phyloP scores from a whole-genome alignment of 1,139 yeast genomes.

The Kurtzmaniella quercitrusa region DNA sequence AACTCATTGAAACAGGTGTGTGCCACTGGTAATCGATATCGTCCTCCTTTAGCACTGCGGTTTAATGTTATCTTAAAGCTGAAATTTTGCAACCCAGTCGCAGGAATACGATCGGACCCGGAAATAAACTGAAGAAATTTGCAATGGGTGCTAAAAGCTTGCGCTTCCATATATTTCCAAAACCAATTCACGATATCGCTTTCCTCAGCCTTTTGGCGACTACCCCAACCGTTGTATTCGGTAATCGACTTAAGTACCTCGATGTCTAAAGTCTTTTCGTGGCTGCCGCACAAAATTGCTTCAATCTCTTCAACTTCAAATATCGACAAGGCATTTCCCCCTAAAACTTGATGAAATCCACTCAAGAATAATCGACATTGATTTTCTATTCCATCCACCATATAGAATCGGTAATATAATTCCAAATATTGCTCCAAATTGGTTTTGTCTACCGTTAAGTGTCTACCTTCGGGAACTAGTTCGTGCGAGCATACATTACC shows the following conservation, averaged over 20 bases:
- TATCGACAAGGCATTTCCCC: conserved; percentile 73
- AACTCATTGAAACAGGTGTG: conserved; percentile 94
- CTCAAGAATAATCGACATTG: conserved; percentile 56
- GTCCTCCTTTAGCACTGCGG: conserved; percentile 27
- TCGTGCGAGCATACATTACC: conserved; percentile 41
- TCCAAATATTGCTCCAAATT: conserved; percentile 63
- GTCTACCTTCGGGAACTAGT: conserved; percentile 55
- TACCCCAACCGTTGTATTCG: conserved; percentile 61
- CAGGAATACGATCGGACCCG: conserved; percentile 89
- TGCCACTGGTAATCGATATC: conserved; percentile 67
- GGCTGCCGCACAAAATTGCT: conserved; percentile 73
- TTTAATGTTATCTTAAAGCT: conserved; percentile 59
- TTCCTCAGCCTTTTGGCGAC: conserved; percentile 28
- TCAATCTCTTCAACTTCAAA: conserved; percentile 82
- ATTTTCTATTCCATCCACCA: conserved; percentile 49
- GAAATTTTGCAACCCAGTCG: conserved; percentile 79
- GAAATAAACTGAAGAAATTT: conserved; percentile 73
- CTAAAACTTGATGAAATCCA: conserved; percentile 76
- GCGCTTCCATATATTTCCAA: conserved; percentile 64
- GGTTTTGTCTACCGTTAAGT: conserved; percentile 45
- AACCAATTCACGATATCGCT: conserved; percentile 64
- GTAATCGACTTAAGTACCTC: conserved; percentile 67
- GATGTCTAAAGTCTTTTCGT: conserved; percentile 61
- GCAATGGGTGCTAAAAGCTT: conserved; percentile 50
- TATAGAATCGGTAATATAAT: conserved; percentile 55